phyloP scores from a whole-genome alignment of 2,329 filamentous ascomycete genomes.

The Phyllachora maydis region DNA sequence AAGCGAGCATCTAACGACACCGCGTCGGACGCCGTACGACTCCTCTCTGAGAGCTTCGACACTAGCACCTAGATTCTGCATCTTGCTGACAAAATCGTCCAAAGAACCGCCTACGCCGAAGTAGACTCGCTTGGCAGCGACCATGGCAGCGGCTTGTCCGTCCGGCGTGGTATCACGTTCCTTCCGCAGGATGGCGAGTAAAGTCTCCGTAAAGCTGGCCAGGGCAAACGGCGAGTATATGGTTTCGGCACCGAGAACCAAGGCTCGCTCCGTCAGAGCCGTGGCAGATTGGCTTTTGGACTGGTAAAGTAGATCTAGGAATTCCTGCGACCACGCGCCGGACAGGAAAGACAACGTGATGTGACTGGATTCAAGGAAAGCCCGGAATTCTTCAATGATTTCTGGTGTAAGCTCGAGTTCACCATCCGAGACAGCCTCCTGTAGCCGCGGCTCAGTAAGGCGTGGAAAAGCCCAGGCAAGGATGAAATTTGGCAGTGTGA shows the following conservation, averaged over 20 bases:
- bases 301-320: constrained; percentile 35
- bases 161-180: constrained; percentile 15
- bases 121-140: constrained; percentile 63
- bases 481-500: constrained; percentile 61
- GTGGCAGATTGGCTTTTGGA: constrained; percentile 5
- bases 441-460: too few species aligned
- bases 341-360: constrained; percentile 49
- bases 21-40: constrained; percentile 36
- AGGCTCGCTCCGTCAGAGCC: constrained; percentile 12
- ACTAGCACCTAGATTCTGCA: constrained; percentile 22
- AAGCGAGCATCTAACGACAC: constrained; percentile 32
- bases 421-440: constrained; percentile 27
- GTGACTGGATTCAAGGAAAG: constrained; percentile 22
- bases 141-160: constrained; percentile 35
- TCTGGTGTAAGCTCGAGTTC: constrained; percentile 43
- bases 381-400: constrained; percentile 35
- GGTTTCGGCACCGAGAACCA: constrained; percentile 59
- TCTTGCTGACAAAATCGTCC: constrained; percentile 45
- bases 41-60: constrained; percentile 35
- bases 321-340: constrained; percentile 49
- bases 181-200: constrained; percentile 34
- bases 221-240: constrained; percentile 64
- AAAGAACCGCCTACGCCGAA: constrained; percentile 72
- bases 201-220: constrained; percentile 43
- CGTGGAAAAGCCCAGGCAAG: constrained; percentile 42